Evolutionary conservation across 345 rosid genomes (phyloP), one percentile per base, ranked within the genome.

Genomic region (Gossypium stocksii): DNA sequence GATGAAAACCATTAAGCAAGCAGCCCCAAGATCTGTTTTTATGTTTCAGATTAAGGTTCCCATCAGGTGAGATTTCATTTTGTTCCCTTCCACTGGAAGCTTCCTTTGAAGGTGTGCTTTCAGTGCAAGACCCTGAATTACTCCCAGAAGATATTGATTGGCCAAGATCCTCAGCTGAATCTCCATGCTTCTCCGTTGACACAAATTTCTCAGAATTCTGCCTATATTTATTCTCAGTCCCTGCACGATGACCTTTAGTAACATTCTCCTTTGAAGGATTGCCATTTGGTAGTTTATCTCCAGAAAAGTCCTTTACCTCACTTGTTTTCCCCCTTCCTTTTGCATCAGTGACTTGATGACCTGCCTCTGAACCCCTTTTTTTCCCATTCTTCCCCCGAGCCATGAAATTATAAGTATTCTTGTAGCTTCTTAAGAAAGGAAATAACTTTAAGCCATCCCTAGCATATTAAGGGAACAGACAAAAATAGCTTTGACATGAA

Each of bases 301-400:
- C 81, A 60, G 77, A 82, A 54, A 71, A 81, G 66, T 72, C 82
- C 74, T 86, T 87, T 69, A 76, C 65, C 19, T 84, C 89, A 72
- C 77, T 81, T 19, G 78, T 73, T 79, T 83, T 81, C 58, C 82
- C 92, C 74, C 74, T 82, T 46, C 78, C 84, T 73, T 86, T 86
- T 54, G 38, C 59, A 75, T 82, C 82, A 0, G 79, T 73, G 45
- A 76, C n/a, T 49, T 74, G 80, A 71, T 49, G 15, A 49, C 80
- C 80, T 44, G 87, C 82, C 45, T 85, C 90, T 56, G 85, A 68
- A 75, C 84, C 83, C 77, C 73, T 92, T 77, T 79, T 85, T 74
- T 82, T 87, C 68, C 93, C 94, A 86, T 88, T 88, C 87, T 85
- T 90, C 84, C 84, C 53, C 53, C 97, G 91, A 79, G 98, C 97